Conservation (phyloP, 1,284 basidiomycete genomes). For the Trichosporon coremiiforme region DNA sequence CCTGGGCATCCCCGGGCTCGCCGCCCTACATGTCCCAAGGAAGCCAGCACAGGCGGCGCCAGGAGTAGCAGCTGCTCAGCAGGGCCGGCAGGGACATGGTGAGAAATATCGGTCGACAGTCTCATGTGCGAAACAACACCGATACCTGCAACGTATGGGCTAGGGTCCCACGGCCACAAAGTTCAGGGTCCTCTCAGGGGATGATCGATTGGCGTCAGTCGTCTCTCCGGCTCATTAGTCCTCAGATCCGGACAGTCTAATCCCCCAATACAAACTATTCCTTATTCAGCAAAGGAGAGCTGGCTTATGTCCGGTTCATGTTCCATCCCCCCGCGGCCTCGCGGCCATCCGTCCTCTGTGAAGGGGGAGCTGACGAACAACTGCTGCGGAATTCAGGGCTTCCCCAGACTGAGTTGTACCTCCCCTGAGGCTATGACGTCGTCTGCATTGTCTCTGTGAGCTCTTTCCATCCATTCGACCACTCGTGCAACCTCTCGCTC, state of each 20-base stretch:
- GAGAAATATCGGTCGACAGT: slow-evolving; percentile 17
- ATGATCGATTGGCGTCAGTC: slow-evolving; percentile 5
- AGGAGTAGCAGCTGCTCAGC: slow-evolving; percentile 11
- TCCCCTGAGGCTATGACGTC: not conserved
- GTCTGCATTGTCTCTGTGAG: not conserved
- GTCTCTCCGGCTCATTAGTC: not conserved
- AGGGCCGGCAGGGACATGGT: not conserved
- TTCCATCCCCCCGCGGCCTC: slow-evolving; percentile 3
- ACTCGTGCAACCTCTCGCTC: not conserved
- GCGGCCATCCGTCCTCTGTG: not conserved
- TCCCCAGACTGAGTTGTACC: not conserved
- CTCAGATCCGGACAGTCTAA: not conserved
- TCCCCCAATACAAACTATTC: not conserved
- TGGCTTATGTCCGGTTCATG: not conserved
- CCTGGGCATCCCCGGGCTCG: not conserved
- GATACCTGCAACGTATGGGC: slow-evolving; percentile 12
- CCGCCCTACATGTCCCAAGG: not conserved
- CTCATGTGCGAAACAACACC: slow-evolving; percentile 16
- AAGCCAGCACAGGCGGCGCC: not conserved
- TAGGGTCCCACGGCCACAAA: slow-evolving; percentile 4
- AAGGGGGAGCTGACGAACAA: not conserved
- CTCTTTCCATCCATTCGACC: slow-evolving; percentile 7
- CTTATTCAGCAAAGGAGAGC: not conserved
- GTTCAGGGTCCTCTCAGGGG: slow-evolving; percentile 15
- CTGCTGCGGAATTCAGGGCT: slow-evolving; percentile 15